Base-by-base conservation (phyloP, 768 basidiomycete genomes). In the Russula sp. region DNA sequence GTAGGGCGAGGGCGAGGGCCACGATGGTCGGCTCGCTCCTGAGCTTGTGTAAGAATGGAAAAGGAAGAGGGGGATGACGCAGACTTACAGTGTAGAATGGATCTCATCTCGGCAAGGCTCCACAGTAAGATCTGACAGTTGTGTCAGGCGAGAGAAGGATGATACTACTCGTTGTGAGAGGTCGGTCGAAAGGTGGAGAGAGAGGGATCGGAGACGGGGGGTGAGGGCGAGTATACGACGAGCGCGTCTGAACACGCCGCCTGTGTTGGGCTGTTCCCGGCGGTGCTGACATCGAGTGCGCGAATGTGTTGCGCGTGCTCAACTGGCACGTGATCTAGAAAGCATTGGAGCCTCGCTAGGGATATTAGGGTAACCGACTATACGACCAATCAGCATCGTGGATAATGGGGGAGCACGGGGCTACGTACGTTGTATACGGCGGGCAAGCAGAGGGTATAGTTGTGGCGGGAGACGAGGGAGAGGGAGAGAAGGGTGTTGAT, bases 21-120 rank as follows among this genome's bases (percentile, higher is more conserved):
- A 63, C 57, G 50, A 56, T 57, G 32, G 61, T 64, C 51, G 55
- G 62, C 55, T 69, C 68, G 42, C 59, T 69, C 63, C 65, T 66
- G 36, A 36, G 22, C 4, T 9, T 5, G 30, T 5, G 30, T 65
- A 46, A 54, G 42, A 22, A 65, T 61, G 49, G 49, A 52, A 48
- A 26, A 7, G 49, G 48, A 52, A 38, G 36, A 11, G 20, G 4
- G 18, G 32, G 22, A 61, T 61, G 64, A 57, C 54, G 60, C 54
- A 61, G 32, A 59, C 65, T 67, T 51, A 60, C 67, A 60, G 44
- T 26, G 60, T 54, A 16, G 34, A 11, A 46, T 53, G 36, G 61
- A 59, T 57, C 59, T 48, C 62, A 38, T 61, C 66, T 55, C 54
- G 62, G 34, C 61, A 57, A 46, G 63, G 67, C 32, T 64, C 59